These are phyloP conservation scores for Seiridium unicorne DNA, from an alignment of 2,329 filamentous ascomycete species.

Conservation along the genomic window DNA sequence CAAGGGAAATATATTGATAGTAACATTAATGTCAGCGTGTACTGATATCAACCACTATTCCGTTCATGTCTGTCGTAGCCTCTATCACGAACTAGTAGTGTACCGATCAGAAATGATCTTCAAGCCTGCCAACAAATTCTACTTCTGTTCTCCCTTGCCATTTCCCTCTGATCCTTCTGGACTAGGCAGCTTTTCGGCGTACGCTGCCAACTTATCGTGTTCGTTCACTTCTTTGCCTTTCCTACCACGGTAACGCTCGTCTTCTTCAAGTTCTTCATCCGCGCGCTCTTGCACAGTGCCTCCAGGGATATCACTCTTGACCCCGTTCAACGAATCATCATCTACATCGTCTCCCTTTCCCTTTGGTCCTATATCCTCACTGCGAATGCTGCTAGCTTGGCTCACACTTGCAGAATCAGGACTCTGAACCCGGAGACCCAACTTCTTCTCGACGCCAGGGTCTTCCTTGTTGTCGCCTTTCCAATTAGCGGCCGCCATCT, in stretches of 20 bases:
- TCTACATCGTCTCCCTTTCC: slow-evolving; percentile 13
- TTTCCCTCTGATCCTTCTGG: slow-evolving; percentile 19
- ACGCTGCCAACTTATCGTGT: slow-evolving; percentile 20
- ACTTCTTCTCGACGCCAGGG: slow-evolving; percentile 54
- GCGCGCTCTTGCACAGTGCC: not conserved
- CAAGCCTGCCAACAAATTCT: not conserved
- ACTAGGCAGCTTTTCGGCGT: slow-evolving; percentile 25
- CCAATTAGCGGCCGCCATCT: slow-evolving; percentile 74
- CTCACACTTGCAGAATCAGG: slow-evolving; percentile 67
- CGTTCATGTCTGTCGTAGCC: too few species aligned
- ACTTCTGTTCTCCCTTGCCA: not conserved
- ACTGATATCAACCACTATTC: too few species aligned
- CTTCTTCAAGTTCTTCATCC: not conserved
- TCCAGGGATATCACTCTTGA: slow-evolving; percentile 3
- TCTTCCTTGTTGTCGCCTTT: slow-evolving; percentile 53
- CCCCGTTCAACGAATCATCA: slow-evolving; percentile 13
- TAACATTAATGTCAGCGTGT: too few species aligned
- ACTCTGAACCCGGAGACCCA: slow-evolving; percentile 67
- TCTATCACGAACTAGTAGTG: too few species aligned
- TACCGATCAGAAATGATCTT: too few species aligned
- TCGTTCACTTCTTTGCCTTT: slow-evolving; percentile 11
- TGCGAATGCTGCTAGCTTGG: slow-evolving; percentile 67
- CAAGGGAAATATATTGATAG: too few species aligned
- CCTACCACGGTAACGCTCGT: slow-evolving; percentile 1
- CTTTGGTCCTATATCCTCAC: slow-evolving; percentile 19